phyloP scores from a whole-genome alignment of 169 alveolate genomes.

The Plasmodium vivax region DNA sequence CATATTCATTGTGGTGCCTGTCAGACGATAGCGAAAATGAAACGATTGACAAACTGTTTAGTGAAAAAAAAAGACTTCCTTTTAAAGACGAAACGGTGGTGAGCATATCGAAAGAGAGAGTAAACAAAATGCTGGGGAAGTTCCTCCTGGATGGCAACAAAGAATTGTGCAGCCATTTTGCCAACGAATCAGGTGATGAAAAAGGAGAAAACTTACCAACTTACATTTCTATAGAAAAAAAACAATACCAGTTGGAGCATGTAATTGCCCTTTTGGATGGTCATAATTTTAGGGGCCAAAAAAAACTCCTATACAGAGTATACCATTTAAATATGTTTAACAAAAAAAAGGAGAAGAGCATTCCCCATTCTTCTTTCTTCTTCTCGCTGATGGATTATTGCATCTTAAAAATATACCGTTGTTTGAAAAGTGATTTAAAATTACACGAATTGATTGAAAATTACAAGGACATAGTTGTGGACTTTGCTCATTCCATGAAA shows the following conservation, averaged over 20 bases:
- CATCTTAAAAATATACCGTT: constrained; percentile 41
- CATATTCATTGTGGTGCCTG: background rate
- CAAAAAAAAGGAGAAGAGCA: background rate
- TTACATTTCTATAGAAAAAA: constrained; percentile 47
- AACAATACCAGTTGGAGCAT: constrained; percentile 50
- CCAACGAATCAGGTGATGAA: constrained; percentile 53
- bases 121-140: constrained; percentile 6
- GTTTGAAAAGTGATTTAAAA: constrained; percentile 33
- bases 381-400: constrained; percentile 72
- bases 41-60: constrained; percentile 25
- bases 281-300: constrained; percentile 27
- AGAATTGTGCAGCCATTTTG: constrained; percentile 35
- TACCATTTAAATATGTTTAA: constrained; percentile 55
- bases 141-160: constrained; percentile 25
- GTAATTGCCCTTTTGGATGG: constrained; percentile 15
- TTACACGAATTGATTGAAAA: constrained; percentile 11
- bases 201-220: constrained; percentile 28
- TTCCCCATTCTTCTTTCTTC: constrained; percentile 41
- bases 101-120: constrained; percentile 13
- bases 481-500: constrained; percentile 28
- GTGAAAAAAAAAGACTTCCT: background rate
- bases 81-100: background rate
- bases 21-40: constrained; percentile 71
- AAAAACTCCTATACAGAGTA: constrained; percentile 67
- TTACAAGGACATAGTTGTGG: constrained; percentile 54